Percentiles rank a stretch among this genome's conserved stretches.
Evolutionary conservation across 352 stramenopile genomes (phyloP).

Genomic region (Pythium aphanidermatum): DNA sequence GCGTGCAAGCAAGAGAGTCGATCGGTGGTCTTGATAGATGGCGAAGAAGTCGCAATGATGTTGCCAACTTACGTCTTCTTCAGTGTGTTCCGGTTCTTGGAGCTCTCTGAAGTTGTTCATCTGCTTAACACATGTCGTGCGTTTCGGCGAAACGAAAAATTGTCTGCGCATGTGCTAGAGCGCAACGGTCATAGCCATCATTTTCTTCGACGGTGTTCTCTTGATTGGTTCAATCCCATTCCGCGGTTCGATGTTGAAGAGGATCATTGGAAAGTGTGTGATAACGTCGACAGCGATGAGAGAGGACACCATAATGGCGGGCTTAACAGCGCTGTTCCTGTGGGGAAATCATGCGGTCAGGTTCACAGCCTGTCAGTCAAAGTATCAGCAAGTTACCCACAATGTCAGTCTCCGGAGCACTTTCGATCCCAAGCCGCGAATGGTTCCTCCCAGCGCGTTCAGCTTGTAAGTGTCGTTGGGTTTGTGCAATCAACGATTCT

Average conservation of each 20-base stretch:
- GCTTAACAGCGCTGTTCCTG: neutral
- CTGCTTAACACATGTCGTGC: neutral
- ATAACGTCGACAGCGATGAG: neutral
- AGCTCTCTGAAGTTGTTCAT: neutral
- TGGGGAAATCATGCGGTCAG: too few relatives aligned
- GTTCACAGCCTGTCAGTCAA: too few relatives aligned
- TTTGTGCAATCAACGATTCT: neutral
- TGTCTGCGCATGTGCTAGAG: neutral
- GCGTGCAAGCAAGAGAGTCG: too few relatives aligned
- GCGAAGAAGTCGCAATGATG: neutral
- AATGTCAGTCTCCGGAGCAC: too few relatives aligned
- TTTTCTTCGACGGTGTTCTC: conserved; percentile 1
- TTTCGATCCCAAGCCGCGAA: neutral
- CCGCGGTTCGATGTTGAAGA: conserved; percentile 2
- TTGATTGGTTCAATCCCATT: conserved; percentile 3
- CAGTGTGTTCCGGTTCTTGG: neutral
- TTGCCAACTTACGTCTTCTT: neutral
- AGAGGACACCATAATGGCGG: neutral
- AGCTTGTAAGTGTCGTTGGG: neutral
- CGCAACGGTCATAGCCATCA: conserved; percentile 1
- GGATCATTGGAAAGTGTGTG: neutral
- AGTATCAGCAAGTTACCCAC: too few relatives aligned
- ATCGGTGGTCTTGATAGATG: too few relatives aligned
- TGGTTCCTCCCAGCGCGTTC: neutral
- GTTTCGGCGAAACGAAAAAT: neutral